Evolutionary conservation across 805 yeast species (phyloP).

Genomic region (Kazachstania martiniae): DNA sequence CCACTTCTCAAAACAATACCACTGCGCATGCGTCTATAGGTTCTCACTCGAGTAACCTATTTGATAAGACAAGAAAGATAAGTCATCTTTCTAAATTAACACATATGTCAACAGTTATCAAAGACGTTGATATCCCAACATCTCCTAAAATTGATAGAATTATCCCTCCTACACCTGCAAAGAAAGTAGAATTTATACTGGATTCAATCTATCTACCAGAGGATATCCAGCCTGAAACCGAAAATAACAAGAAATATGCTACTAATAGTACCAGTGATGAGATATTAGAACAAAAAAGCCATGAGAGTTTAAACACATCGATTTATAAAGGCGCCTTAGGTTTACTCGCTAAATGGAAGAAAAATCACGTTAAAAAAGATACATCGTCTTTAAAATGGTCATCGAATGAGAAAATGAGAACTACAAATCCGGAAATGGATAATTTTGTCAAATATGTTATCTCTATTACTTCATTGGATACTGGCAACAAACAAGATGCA

Average conservation of each 20-base stretch:
- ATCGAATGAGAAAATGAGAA: constrained; percentile 6
- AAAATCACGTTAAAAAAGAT: constrained; percentile 11
- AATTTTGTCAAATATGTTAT: constrained; percentile 29
- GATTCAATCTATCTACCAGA: constrained; percentile 22
- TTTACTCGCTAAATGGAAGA: constrained; percentile 23
- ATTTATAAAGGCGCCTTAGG: constrained; percentile 18
- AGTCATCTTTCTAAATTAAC: constrained; percentile 13
- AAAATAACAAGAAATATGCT: not conserved
- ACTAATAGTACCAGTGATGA: not conserved
- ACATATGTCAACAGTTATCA: constrained; percentile 18
- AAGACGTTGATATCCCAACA: constrained; percentile 34
- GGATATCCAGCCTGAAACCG: constrained; percentile 1
- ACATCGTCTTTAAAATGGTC: constrained; percentile 5
- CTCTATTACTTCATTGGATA: constrained; percentile 26
- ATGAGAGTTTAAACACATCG: not conserved
- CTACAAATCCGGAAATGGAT: constrained; percentile 24
- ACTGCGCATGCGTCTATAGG: not conserved
- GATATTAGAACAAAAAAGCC: no score
- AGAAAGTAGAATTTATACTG: constrained; percentile 40
- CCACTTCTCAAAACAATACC: not conserved
- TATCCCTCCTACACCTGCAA: constrained; percentile 60
- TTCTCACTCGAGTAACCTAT: no score
- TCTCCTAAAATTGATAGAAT: constrained; percentile 35
- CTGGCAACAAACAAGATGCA: constrained; percentile 6
- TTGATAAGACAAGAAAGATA: constrained; percentile 2